Percentiles rank a stretch among this genome's conserved stretches.
Conservation (phyloP, 495 filamentous ascomycete species). For the Penicillium pancosmium region DNA sequence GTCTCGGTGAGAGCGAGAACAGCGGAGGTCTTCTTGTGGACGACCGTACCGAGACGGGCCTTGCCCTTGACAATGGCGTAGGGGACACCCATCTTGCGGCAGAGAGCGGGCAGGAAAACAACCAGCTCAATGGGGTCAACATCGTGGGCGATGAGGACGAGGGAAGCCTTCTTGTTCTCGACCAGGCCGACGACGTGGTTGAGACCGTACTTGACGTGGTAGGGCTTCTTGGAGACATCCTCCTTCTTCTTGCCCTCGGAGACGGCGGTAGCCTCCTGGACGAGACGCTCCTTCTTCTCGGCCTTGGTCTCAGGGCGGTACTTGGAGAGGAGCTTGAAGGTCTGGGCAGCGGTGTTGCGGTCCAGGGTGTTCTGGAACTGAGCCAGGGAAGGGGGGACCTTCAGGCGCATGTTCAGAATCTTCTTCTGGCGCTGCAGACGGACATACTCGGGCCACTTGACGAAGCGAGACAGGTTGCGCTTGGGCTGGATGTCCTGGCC, state of each 20-base stretch:
- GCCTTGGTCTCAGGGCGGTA: conserved; percentile 98
- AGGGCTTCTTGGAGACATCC: conserved; percentile 99
- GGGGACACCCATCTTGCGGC: conserved; percentile 99
- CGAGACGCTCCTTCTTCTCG: conserved; percentile 99
- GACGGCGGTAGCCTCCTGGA: conserved; percentile 96
- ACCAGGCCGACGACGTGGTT: conserved; percentile 99
- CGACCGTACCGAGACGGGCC: conserved; percentile 96
- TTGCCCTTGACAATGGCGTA: conserved; percentile 99
- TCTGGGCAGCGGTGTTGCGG: conserved; percentile 96
- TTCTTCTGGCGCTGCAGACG: conserved; percentile 99
- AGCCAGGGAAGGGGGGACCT: conserved; percentile 95
- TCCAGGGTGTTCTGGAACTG: conserved; percentile 98
- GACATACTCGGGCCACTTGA: conserved; percentile 98
- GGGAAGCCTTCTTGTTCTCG: conserved; percentile 99
- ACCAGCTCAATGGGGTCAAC: conserved; percentile 99
- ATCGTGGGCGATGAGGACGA: conserved; percentile 98
- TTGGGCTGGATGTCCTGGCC: conserved; percentile 98
- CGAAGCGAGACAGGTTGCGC: conserved; percentile 98
- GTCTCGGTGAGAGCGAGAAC: conserved; percentile 96
- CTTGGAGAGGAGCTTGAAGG: conserved; percentile 99
- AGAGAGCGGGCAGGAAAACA: conserved; percentile 97
- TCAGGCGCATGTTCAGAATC: conserved; percentile 97
- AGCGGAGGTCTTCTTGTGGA: conserved; percentile 99
- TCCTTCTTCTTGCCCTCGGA: conserved; percentile 99
- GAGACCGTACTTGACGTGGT: conserved; percentile 98